A percentile compares a stretch with the other conserved stretches of the same genome.
phyloP scores from a whole-genome alignment of 345 rosid genomes.

The Trapa incisa region DNA sequence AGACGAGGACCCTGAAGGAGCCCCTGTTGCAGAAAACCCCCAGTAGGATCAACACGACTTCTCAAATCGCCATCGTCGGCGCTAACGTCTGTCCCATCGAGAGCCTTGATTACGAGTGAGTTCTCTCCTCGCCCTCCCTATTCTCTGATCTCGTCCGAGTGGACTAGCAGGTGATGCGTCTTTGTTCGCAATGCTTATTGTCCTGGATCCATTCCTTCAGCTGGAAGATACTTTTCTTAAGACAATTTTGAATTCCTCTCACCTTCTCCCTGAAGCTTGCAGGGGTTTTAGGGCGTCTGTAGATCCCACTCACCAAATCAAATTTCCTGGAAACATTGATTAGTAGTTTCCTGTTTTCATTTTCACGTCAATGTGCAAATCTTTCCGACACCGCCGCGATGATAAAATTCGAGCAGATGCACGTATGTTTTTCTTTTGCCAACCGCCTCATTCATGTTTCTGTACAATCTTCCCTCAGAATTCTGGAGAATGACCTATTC shows the following conservation, averaged over 20 bases:
- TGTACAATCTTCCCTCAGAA: slow-evolving; percentile 25
- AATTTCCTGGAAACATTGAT: no score
- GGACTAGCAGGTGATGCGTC: no score
- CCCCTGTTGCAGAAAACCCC: slow-evolving; percentile 31
- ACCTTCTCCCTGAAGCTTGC: no score
- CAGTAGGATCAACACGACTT: slow-evolving; percentile 46
- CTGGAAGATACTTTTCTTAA: no score
- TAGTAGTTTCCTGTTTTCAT: no score
- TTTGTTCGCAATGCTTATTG: no score
- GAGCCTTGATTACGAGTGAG: slow-evolving; percentile 89
- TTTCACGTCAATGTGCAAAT: no score
- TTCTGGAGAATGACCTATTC: slow-evolving; percentile 70
- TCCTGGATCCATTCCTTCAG: no score
- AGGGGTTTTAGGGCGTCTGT: no score
- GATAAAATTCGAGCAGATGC: not conserved
- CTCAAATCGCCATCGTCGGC: slow-evolving; percentile 90
- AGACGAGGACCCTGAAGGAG: slow-evolving; percentile 17
- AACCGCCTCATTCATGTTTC: not conserved
- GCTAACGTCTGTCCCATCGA: slow-evolving; percentile 74
- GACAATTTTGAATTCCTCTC: no score
- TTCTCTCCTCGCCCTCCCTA: not conserved
- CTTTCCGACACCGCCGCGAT: not conserved
- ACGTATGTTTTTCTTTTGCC: not conserved
- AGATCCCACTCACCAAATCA: no score
- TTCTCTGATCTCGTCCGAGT: no score